phyloP scores from a whole-genome alignment of 306 rosid species.

The Vachellia pachyceras region DNA sequence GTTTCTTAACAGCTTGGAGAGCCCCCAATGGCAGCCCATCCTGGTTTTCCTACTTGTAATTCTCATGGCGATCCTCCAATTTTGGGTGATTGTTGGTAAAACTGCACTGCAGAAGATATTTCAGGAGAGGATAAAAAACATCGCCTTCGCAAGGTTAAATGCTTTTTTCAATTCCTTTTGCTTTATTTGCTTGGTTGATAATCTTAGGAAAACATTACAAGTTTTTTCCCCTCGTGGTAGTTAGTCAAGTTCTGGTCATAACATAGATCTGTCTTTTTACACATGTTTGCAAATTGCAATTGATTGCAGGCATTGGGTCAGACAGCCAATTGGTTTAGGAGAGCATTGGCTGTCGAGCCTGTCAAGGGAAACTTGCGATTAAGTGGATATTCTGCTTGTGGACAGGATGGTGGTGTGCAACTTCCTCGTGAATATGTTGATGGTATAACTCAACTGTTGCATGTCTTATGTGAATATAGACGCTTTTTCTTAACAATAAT shows the following conservation, averaged over 20 bases:
- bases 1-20: conserved; percentile 80
- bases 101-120: conserved; percentile 91
- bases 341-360: conserved; percentile 85
- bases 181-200: conserved; percentile 13
- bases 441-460: conserved; percentile 47
- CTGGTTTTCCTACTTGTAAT: conserved; percentile 79
- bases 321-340: conserved; percentile 94
- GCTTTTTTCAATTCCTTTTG: conserved; percentile 10
- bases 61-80: conserved; percentile 80
- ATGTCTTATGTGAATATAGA: neutral
- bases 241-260: conserved; percentile 5
- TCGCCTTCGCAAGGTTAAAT: conserved; percentile 85
- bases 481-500: conserved; percentile 17
- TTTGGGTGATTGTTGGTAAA: conserved; percentile 97
- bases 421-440: conserved; percentile 74
- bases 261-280: conserved; percentile 34
- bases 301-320: conserved; percentile 85
- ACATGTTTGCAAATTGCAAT: conserved; percentile 8
- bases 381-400: conserved; percentile 86
- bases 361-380: conserved; percentile 76
- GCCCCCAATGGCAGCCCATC: conserved; percentile 66
- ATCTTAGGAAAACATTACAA: neutral
- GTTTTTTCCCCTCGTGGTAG: neutral
- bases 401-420: conserved; percentile 86
- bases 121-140: conserved; percentile 83